Evolutionary conservation across 768 basidiomycete genomes (phyloP).

Genomic region (Mycena amicta): DNA sequence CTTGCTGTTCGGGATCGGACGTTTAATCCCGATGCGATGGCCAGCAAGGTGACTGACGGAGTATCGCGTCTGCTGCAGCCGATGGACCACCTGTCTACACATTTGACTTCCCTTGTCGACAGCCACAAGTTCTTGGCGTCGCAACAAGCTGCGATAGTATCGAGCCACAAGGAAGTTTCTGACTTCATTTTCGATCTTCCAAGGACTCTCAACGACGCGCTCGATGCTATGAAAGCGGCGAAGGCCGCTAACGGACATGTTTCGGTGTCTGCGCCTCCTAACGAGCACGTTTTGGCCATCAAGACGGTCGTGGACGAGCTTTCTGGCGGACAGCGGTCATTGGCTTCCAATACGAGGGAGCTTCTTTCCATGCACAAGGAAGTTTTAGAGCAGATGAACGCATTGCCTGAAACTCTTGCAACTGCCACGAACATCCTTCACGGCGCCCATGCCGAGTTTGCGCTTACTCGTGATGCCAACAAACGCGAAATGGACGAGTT

Average conservation of each 20-base stretch:
- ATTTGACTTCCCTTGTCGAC: slow-evolving; percentile 43
- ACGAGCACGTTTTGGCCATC: slow-evolving; percentile 44
- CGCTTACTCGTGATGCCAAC: slow-evolving; percentile 54
- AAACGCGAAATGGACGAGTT: slow-evolving; percentile 74
- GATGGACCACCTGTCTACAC: slow-evolving; percentile 38
- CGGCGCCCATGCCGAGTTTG: slow-evolving; percentile 62
- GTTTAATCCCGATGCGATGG: slow-evolving; percentile 62
- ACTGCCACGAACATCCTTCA: slow-evolving; percentile 58
- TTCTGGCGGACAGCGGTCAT: slow-evolving; percentile 49
- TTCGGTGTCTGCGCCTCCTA: slow-evolving; percentile 27
- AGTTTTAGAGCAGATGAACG: slow-evolving; percentile 53
- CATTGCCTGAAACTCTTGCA: slow-evolving; percentile 62
- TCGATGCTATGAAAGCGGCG: slow-evolving; percentile 43
- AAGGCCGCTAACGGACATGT: slow-evolving; percentile 35
- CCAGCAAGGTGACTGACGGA: slow-evolving; percentile 56
- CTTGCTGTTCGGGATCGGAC: slow-evolving; percentile 76
- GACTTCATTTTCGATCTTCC: slow-evolving; percentile 52
- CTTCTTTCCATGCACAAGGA: slow-evolving; percentile 54
- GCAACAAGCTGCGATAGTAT: slow-evolving; percentile 40
- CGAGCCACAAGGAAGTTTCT: slow-evolving; percentile 43
- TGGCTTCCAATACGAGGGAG: slow-evolving; percentile 51
- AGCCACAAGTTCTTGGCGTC: slow-evolving; percentile 43
- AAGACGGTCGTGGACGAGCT: slow-evolving; percentile 54
- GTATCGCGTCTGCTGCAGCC: slow-evolving; percentile 49
- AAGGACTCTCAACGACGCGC: slow-evolving; percentile 43